Conservation (phyloP, 2,329 filamentous ascomycete genomes). For the Pseudogymnoascus sp. region DNA sequence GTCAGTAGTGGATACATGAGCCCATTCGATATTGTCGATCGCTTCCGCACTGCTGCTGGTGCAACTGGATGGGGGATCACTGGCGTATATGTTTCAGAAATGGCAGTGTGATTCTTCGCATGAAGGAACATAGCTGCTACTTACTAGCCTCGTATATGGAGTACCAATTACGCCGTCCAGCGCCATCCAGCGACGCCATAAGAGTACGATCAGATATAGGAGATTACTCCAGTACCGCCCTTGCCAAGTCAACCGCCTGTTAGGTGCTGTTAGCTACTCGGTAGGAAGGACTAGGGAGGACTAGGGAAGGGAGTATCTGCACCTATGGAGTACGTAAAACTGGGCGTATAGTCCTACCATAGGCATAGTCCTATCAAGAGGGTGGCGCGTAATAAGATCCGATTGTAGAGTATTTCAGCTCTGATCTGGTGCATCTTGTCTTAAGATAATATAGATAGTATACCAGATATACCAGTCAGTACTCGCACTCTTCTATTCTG, state of each 20-base stretch:
- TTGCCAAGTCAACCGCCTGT: neutral
- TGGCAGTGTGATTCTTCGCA: neutral
- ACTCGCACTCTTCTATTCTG: neutral
- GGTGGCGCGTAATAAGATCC: neutral
- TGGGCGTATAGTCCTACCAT: neutral
- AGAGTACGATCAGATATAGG: neutral
- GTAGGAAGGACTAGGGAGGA: no score
- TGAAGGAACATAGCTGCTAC: neutral
- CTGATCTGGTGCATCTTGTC: neutral
- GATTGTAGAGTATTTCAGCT: neutral
- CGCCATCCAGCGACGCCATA: neutral
- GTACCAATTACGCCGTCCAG: neutral
- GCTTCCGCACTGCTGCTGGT: neutral
- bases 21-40: neutral
- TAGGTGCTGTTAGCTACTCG: neutral
- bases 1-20: neutral
- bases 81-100: neutral
- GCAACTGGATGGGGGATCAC: neutral
- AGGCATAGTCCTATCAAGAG: neutral
- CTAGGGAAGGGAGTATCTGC: neutral
- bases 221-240: neutral
- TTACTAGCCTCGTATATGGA: neutral
- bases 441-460: neutral
- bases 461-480: neutral
- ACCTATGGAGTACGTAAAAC: neutral